phyloP scores from a whole-genome alignment of 1,284 basidiomycete genomes.

The Sporisorium exsertum region DNA sequence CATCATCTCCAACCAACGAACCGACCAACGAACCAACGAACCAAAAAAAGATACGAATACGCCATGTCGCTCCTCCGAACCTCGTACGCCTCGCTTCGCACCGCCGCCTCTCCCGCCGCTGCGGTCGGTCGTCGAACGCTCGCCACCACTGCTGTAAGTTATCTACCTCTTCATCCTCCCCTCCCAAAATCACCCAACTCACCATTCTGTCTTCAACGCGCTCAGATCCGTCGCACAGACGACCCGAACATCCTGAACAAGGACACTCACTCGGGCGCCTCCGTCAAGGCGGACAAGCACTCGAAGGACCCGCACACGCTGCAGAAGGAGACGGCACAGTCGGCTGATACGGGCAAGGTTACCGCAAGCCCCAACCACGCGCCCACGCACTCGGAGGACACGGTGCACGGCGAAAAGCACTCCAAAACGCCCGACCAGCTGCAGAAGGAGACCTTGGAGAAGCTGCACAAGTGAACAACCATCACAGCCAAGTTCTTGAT shows the following conservation, averaged over 20 bases:
- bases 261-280: constrained; percentile 50
- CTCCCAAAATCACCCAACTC: not conserved
- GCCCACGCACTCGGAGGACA: constrained; percentile 51
- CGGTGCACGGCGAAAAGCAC: constrained; percentile 56
- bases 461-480: constrained; percentile 22
- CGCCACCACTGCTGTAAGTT: constrained; percentile 39
- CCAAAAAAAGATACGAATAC: too few species aligned
- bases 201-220: not conserved
- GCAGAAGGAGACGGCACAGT: constrained; percentile 34
- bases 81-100: constrained; percentile 18
- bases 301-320: constrained; percentile 50
- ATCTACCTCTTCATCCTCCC: too few species aligned
- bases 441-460: constrained; percentile 48
- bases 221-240: constrained; percentile 38
- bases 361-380: constrained; percentile 17
- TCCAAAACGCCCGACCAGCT: constrained; percentile 44
- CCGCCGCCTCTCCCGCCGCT: constrained; percentile 8
- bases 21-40: constrained; percentile 1
- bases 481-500: not conserved
- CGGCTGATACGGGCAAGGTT: constrained; percentile 10
- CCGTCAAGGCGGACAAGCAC: constrained; percentile 53
- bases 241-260: constrained; percentile 37
- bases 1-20: constrained; percentile 5
- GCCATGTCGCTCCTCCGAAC: constrained; percentile 53
- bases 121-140: constrained; percentile 22